Percentiles rank a stretch among this genome's conserved stretches.
Evolutionary conservation across 164 flowering plant species (phyloP).

Genomic region (Santalum album): DNA sequence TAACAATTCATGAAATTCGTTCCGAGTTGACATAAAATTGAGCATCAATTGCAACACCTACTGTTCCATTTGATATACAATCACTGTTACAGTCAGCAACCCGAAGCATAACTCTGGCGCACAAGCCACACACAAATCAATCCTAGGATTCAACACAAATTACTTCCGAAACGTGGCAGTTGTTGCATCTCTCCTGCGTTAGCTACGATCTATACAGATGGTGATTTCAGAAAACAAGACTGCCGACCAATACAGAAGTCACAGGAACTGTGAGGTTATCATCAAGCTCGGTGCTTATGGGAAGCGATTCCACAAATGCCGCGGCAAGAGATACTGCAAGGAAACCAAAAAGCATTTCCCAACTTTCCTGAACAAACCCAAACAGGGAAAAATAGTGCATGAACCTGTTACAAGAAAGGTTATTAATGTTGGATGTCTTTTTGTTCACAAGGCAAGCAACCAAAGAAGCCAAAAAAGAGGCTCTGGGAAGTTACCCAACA

Average conservation of each 20-base stretch:
- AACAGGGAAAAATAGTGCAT: constrained; percentile 73
- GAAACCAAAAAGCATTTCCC: constrained; percentile 50
- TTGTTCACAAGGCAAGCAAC: neutral
- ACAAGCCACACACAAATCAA: too few species aligned
- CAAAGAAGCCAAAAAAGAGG: neutral
- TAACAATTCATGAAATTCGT: too few species aligned
- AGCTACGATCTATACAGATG: neutral
- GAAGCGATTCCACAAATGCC: constrained; percentile 82
- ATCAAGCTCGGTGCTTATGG: constrained; percentile 72
- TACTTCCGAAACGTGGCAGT: too few species aligned
- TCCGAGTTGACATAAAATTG: too few species aligned
- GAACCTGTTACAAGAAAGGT: constrained; percentile 35
- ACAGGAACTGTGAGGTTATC: constrained; percentile 87
- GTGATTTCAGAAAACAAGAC: constrained; percentile 36
- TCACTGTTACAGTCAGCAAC: too few species aligned
- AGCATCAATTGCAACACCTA: too few species aligned
- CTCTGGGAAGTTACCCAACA: constrained; percentile 35
- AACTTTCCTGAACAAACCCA: constrained; percentile 45
- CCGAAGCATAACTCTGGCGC: too few species aligned
- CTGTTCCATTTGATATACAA: too few species aligned
- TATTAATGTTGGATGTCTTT: too few species aligned
- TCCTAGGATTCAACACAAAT: too few species aligned
- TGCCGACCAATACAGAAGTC: constrained; percentile 53
- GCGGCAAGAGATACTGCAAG: constrained; percentile 57
- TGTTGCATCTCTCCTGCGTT: neutral